Conservation (phyloP, 306 rosid species). For the Medicago ruthenica region DNA sequence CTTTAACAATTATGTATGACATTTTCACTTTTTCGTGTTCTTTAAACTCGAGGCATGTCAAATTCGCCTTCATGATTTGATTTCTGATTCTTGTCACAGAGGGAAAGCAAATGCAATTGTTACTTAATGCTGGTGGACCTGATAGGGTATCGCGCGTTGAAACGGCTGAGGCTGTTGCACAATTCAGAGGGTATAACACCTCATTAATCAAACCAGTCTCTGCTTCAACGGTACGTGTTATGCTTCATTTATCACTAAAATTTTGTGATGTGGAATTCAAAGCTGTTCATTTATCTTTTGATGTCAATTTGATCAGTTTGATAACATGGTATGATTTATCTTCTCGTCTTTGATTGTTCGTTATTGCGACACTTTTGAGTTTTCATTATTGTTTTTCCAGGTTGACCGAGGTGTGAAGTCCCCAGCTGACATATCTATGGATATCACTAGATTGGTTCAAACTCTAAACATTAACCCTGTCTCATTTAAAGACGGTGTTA, state of each 20-base stretch:
- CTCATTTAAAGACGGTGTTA: conserved; percentile 76
- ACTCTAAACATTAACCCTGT: conserved; percentile 63
- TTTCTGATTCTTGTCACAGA: conserved; percentile 51
- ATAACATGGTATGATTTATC: conserved; percentile 25
- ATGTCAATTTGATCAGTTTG: conserved; percentile 25
- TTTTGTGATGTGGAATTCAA: conserved; percentile 15
- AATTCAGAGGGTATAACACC: conserved; percentile 66
- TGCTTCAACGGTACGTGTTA: conserved; percentile 68
- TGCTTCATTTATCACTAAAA: conserved; percentile 34
- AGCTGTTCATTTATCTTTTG: conserved; percentile 28
- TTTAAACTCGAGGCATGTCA: conserved; percentile 33
- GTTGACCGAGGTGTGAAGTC: conserved; percentile 89
- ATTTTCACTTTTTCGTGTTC: conserved; percentile 37
- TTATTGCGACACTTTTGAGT: background rate
- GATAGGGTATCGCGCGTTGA: conserved; percentile 80
- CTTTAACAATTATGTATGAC: background rate
- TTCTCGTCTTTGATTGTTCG: conserved; percentile 19
- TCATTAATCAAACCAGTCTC: conserved; percentile 73
- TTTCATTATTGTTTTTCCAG: conserved; percentile 44
- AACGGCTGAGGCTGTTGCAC: conserved; percentile 89
- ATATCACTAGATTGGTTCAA: conserved; percentile 69
- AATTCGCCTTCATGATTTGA: conserved; percentile 38
- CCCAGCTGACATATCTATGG: conserved; percentile 95
- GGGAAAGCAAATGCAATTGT: conserved; percentile 67
- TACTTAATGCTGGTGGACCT: conserved; percentile 83